Evolutionary conservation across 345 rosid species (phyloP).

Genomic region (Brassica napus): DNA sequence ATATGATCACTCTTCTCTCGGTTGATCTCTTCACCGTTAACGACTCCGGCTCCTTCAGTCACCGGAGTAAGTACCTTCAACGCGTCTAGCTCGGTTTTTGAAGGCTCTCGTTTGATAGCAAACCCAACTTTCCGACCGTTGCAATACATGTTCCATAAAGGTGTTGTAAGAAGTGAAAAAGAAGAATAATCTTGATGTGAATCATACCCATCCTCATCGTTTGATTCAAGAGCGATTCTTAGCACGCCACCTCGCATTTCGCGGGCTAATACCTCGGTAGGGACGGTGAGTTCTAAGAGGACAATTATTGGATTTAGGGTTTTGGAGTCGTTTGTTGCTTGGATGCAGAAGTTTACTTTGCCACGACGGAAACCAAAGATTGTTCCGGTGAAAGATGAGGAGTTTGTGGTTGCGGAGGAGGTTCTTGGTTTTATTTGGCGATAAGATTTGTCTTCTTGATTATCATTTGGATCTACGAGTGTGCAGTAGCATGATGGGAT

Average conservation of each 20-base stretch:
- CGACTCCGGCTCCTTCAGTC: constrained; percentile 63
- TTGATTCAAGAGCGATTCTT: constrained; percentile 58
- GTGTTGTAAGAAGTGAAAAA: constrained; percentile 46
- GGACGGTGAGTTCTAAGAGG: constrained; percentile 60
- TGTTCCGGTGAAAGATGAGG: constrained; percentile 52
- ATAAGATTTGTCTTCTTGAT: constrained; percentile 23
- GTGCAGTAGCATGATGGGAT: constrained; percentile 61
- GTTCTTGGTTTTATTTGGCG: constrained; percentile 5
- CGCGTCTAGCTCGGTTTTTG: constrained; percentile 49
- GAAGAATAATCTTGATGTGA: background rate
- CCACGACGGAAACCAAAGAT: constrained; percentile 62
- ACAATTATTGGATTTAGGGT: constrained; percentile 51
- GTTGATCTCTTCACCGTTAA: constrained; percentile 45
- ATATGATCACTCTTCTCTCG: constrained; percentile 46
- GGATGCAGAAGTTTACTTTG: constrained; percentile 63
- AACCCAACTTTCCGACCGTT: constrained; percentile 73
- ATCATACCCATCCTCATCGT: background rate
- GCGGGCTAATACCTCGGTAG: constrained; percentile 50
- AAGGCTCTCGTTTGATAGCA: constrained; percentile 58
- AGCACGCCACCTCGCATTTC: constrained; percentile 67
- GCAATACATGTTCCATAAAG: constrained; percentile 67
- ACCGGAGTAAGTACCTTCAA: constrained; percentile 55
- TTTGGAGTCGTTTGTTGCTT: constrained; percentile 43
- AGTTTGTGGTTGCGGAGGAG: constrained; percentile 23
- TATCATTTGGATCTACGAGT: constrained; percentile 38